Conservation (phyloP, 768 basidiomycete genomes). For the Tylopilus plumbeoviolaceoides region DNA sequence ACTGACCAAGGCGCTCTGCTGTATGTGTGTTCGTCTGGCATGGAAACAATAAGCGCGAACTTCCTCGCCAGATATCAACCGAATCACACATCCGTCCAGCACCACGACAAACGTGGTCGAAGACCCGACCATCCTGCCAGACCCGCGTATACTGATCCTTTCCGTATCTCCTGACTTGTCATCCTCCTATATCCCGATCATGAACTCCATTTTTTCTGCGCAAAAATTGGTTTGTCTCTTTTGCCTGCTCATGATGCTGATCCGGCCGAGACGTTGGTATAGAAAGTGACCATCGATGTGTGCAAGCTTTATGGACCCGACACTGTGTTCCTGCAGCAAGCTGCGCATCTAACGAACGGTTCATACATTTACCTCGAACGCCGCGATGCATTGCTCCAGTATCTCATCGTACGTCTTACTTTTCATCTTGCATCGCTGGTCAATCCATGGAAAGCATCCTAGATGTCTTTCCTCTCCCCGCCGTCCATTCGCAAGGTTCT, state of each 20-base stretch:
- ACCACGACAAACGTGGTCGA: slow-evolving; percentile 28
- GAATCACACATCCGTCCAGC: slow-evolving; percentile 38
- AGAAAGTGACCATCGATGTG: slow-evolving; percentile 98
- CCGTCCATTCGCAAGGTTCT: slow-evolving; percentile 71
- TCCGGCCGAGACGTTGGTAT: slow-evolving; percentile 24
- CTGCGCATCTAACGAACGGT: slow-evolving; percentile 91
- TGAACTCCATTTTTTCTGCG: slow-evolving; percentile 99
- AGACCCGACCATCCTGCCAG: slow-evolving; percentile 33
- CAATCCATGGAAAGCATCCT: slow-evolving; percentile 1
- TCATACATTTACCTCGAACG: slow-evolving; percentile 84
- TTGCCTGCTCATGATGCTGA: background rate
- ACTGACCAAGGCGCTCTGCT: slow-evolving; percentile 88
- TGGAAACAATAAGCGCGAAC: slow-evolving; percentile 6
- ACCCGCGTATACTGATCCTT: slow-evolving; percentile 68
- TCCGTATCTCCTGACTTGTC: slow-evolving; percentile 91
- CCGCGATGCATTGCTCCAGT: slow-evolving; percentile 86
- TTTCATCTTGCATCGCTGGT: background rate
- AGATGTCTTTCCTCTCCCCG: slow-evolving; percentile 85
- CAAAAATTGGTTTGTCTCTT: slow-evolving; percentile 77
- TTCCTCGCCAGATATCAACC: slow-evolving; percentile 61
- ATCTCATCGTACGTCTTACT: slow-evolving; percentile 60
- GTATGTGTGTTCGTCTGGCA: slow-evolving; percentile 39
- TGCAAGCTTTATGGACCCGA: slow-evolving; percentile 88
- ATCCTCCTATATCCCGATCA: slow-evolving; percentile 92
- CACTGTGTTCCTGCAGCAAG: slow-evolving; percentile 95